Percentiles rank a stretch among this genome's conserved stretches.
Evolutionary conservation across 768 basidiomycete genomes (phyloP).

Genomic region (Mycena metata): DNA sequence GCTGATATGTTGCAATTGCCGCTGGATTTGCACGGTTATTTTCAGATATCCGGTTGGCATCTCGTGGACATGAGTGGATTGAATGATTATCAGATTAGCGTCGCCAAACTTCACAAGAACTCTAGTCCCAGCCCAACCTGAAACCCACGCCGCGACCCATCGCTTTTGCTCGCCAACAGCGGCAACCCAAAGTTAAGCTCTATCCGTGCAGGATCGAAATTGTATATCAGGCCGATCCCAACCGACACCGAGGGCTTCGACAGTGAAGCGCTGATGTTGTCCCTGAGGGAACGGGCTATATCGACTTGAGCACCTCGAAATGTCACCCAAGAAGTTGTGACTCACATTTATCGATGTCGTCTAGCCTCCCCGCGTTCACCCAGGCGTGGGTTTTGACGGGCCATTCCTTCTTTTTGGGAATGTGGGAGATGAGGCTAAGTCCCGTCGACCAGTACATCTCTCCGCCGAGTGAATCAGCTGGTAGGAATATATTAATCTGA

Average conservation of each 20-base stretch:
- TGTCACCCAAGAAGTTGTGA: conserved; percentile 15
- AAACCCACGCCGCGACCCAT: conserved; percentile 68
- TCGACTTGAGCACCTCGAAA: too few relatives aligned
- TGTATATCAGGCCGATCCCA: conserved; percentile 87
- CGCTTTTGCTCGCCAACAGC: conserved; percentile 72
- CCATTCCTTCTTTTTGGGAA: conserved; percentile 84
- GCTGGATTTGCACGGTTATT: too few relatives aligned
- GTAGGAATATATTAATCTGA: conserved; percentile 1
- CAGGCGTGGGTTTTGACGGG: conserved; percentile 86
- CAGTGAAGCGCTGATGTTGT: conserved; percentile 58
- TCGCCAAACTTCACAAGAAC: conserved; percentile 60
- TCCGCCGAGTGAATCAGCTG: conserved; percentile 90
- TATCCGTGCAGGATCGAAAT: conserved; percentile 85
- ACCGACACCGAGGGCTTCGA: conserved; percentile 79
- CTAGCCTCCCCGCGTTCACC: conserved; percentile 85
- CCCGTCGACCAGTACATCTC: conserved; percentile 87
- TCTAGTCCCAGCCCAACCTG: conserved; percentile 79
- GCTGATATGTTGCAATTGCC: too few relatives aligned
- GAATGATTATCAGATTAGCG: not conserved
- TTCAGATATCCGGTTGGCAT: too few relatives aligned
- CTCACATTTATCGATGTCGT: conserved; percentile 70
- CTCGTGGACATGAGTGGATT: not conserved
- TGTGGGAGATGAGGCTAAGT: conserved; percentile 77
- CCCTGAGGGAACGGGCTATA: conserved; percentile 53
- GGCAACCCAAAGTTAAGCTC: conserved; percentile 93